Percentiles rank a stretch among this genome's conserved stretches.
Evolutionary conservation across 2,329 filamentous ascomycete species (phyloP).

Genomic region (Beauveria australis): DNA sequence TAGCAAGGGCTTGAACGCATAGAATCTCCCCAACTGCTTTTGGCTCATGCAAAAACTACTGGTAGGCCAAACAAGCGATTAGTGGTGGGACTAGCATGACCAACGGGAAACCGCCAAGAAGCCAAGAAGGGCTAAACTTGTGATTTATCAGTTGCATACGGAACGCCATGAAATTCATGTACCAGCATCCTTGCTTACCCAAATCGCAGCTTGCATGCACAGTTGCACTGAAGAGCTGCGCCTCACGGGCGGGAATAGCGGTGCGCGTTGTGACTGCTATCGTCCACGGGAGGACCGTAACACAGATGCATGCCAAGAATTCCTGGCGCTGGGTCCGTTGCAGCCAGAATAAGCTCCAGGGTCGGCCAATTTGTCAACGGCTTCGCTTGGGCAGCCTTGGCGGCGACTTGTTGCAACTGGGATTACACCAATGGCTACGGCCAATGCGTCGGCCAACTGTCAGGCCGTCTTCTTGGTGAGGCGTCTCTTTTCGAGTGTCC

Average conservation of each 20-base stretch:
- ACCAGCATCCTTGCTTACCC: not conserved
- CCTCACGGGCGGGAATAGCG: slow-evolving; percentile 3
- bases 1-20: not conserved
- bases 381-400: not conserved
- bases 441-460: not conserved
- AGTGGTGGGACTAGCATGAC: not conserved
- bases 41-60: not conserved
- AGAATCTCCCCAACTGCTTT: not conserved
- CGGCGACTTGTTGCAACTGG: not conserved
- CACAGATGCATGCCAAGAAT: slow-evolving; percentile 8
- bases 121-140: not conserved
- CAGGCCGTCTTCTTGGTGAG: not conserved
- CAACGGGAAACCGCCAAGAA: slow-evolving; percentile 1
- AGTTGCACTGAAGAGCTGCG: not conserved
- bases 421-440: not conserved
- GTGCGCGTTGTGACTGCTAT: not conserved
- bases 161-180: too few species aligned
- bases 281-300: not conserved
- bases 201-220: not conserved
- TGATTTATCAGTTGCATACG: not conserved
- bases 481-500: not conserved
- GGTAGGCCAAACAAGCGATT: not conserved
- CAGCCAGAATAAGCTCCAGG: not conserved
- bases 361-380: not conserved
- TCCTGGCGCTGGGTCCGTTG: not conserved